phyloP scores from a whole-genome alignment of 371 early-diverging fungal species.

The Chytridiales sp. region DNA sequence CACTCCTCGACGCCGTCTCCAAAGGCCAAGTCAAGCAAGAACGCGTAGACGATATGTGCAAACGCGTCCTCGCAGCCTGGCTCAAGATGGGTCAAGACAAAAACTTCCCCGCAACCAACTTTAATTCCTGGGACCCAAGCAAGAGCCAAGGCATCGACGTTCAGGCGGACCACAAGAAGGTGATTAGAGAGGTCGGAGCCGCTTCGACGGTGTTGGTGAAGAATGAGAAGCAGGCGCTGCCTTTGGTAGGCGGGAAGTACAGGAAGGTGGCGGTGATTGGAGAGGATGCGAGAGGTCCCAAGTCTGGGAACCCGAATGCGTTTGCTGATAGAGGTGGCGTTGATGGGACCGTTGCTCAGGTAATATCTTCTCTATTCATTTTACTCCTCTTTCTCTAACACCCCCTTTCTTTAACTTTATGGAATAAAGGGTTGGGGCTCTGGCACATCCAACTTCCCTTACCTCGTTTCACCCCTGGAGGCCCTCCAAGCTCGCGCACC shows the following conservation, averaged over 20 bases:
- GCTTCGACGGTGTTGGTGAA: conserved; percentile 54
- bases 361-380: no score
- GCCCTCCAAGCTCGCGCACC: conserved; percentile 49
- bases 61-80: conserved; percentile 57
- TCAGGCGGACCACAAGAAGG: no score
- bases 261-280: conserved; percentile 49
- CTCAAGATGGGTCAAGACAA: conserved; percentile 46
- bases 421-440: conserved; percentile 71
- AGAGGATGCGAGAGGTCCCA: conserved; percentile 44
- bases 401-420: no score
- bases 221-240: conserved; percentile 43
- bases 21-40: conserved; percentile 22
- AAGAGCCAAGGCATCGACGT: no score
- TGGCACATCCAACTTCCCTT: conserved; percentile 61
- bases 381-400: no score
- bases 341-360: conserved; percentile 56
- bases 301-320: conserved; percentile 13
- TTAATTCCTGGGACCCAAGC: no score
- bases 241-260: conserved; percentile 22
- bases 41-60: conserved; percentile 57
- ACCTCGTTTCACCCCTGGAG: conserved; percentile 50
- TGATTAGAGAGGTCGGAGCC: conserved; percentile 50
- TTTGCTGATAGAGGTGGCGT: conserved; percentile 13
- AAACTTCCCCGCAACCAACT: conserved; percentile 42
- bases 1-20: conserved; percentile 19